Evolutionary conservation across 768 basidiomycete genomes (phyloP), one percentile per base, ranked within the genome.

Genomic region (Lyophyllum shimeji): DNA sequence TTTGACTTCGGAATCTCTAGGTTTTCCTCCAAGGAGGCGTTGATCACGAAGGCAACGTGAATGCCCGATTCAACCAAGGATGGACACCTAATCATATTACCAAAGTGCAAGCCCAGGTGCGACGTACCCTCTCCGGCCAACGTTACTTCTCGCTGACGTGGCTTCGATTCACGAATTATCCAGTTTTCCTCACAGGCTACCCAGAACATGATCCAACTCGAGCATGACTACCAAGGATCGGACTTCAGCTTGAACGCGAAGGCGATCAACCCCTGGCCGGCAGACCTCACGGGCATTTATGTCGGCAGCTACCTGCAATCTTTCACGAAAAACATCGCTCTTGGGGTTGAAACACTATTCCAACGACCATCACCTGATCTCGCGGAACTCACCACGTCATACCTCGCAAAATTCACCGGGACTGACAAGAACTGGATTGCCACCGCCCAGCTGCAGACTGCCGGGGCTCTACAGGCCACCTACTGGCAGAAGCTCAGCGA

Each of bases 401-500:
- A 92, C 72, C 79, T 93, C 50, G 86, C 87, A 48, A 95, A 94
- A 74, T 85, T 84, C 70, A 90, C 87, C 0, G 74, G 84, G 60
- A 71, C 78, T 25, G 80, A 85, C 69, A 87, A 84, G 67, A 85
- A 80, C 67, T 95, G 93, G 93, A 95, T 94, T 63, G 93, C 92
- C n/a, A 96, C 95, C 3, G 89, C 93, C 12, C 91, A 93, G 66
- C 59, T 95, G 12, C 93, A 95, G 69, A 82, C 88, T 15, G 78
- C 84, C 15, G 93, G 95, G 21, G 81, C 92, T 47, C 65, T 97
- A 23, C 90, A 95, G 71, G 85, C 95, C 25, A 95, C 93, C 8
- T 99, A 98, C 72, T 97, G 93, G 90, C 95, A 98, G 61, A 95
- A 93, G 69, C 75, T 99, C 57, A 89, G 89, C 70, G 93, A 96